A percentile compares a stretch with the other conserved stretches of the same genome.
These are phyloP conservation scores for Verbascum thapsus DNA, from an alignment of 257 asterid genomes.

Conservation along the genomic window DNA sequence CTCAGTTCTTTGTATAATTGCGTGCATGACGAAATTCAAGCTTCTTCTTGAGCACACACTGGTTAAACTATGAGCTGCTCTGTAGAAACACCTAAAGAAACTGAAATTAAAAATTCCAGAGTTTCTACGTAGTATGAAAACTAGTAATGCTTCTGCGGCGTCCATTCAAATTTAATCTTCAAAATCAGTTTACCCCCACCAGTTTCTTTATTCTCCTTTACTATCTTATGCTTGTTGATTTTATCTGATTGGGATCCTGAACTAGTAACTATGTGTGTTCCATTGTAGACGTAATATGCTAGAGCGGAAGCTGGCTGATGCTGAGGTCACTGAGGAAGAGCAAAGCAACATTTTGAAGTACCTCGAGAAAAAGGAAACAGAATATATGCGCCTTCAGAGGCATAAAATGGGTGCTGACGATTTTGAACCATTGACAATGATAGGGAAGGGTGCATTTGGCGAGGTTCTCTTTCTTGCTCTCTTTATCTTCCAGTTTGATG, in stretches of 20 bases:
- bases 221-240: conserved; percentile 14
- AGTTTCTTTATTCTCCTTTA: neutral
- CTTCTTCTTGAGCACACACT: neutral
- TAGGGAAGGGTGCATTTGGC: conserved; percentile 86
- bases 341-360: conserved; percentile 64
- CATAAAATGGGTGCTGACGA: conserved; percentile 89
- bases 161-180: neutral
- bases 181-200: neutral
- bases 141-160: neutral
- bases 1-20: neutral
- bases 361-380: conserved; percentile 77
- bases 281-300: conserved; percentile 63
- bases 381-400: conserved; percentile 80
- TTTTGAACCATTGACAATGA: conserved; percentile 79
- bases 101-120: neutral
- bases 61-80: neutral
- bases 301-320: conserved; percentile 77
- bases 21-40: neutral
- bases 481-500: conserved; percentile 14
- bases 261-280: conserved; percentile 18
- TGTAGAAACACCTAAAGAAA: neutral
- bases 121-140: conserved; percentile 9
- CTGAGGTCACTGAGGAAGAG: conserved; percentile 79
- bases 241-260: conserved; percentile 13
- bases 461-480: conserved; percentile 48